These are phyloP conservation scores for Immersiella caudata DNA, from an alignment of 495 filamentous ascomycete species.

Conservation along the genomic window DNA sequence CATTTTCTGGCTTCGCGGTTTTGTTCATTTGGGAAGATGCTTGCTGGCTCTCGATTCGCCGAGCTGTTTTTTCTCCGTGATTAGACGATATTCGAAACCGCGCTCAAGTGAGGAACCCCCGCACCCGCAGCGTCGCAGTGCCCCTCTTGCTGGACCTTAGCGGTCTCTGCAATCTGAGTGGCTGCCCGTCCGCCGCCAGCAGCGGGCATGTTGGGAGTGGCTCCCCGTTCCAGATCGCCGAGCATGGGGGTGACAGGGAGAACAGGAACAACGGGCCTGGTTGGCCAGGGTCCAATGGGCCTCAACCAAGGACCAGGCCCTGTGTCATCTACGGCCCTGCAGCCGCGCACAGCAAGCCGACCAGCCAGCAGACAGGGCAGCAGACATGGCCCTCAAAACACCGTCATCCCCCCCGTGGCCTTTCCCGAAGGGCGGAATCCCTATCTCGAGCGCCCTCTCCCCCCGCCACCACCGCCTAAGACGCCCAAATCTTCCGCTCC, in stretches of 20 bases:
- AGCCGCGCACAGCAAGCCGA: slow-evolving; percentile 30
- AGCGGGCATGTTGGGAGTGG: slow-evolving; percentile 38
- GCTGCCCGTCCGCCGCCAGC: slow-evolving; percentile 15
- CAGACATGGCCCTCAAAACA: slow-evolving; percentile 38
- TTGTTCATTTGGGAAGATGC: slow-evolving; percentile 23
- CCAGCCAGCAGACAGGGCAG: slow-evolving; percentile 16
- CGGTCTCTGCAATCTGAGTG: background rate
- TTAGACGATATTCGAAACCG: slow-evolving; percentile 38
- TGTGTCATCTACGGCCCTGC: slow-evolving; percentile 51
- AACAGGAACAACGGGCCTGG: slow-evolving; percentile 23
- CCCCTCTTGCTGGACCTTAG: slow-evolving; percentile 11
- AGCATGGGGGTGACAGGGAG: slow-evolving; percentile 20
- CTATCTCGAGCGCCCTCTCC: slow-evolving; percentile 44
- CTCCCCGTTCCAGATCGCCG: slow-evolving; percentile 32
- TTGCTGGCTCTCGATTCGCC: slow-evolving; percentile 35
- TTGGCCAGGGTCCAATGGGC: slow-evolving; percentile 37
- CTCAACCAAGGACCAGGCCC: slow-evolving; percentile 41
- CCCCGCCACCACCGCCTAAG: slow-evolving; percentile 39
- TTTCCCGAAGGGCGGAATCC: slow-evolving; percentile 39
- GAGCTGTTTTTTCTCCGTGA: slow-evolving; percentile 29
- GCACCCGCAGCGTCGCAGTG: slow-evolving; percentile 12
- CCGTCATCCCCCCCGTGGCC: slow-evolving; percentile 33
- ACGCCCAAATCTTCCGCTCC: slow-evolving; percentile 27
- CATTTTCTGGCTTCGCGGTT: slow-evolving; percentile 20
- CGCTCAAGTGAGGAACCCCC: slow-evolving; percentile 21